Base-by-base conservation (phyloP, 2,329 filamentous ascomycete genomes). In the Fusarium sp. region DNA sequence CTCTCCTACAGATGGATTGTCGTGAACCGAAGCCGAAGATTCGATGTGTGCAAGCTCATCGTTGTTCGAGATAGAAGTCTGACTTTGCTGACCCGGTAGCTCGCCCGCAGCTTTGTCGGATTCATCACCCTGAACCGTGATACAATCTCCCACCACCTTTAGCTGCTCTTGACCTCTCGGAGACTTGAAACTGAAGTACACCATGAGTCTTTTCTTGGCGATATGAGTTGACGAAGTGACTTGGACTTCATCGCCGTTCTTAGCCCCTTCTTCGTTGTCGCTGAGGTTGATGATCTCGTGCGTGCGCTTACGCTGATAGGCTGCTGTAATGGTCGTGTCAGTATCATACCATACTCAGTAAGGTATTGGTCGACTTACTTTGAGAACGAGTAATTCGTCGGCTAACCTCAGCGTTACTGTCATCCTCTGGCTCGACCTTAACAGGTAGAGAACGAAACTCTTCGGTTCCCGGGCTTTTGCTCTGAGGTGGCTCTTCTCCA, bases 121-220 rank as follows among this genome's bases (percentile, higher is more conserved):
- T n/a, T 52, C 39, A 7, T 45, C 39, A 9, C 49, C 49, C n/a
- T 23, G 19, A 4, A 57, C 55, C 6, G 7, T 25, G 20, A 57
- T 57, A 13, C 32, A 57, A 17, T 40, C 39, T n/a, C 19, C 17
- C 1, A 33, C n/a, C 3, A 19, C 15, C 17, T 41, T 25, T 2
- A 37, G 35, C 35, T 37, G 35, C 4, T 37, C 35, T n/a, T n/a
- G 35, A 8, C 15, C 17, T n/a, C 8, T n/a, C 8, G 9, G 17
- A n/a, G 40, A 32, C 15, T 35, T 51, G 4, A 54, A 23, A 3
- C 27, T 59, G 43, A 56, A 40, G 10, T 23, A 11, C 9, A 59
- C 17, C n/a, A 59, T 59, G 7, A 41, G 43, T 19, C 50, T 27
- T n/a, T 57, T 56, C 30, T 48, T 55, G 10, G 43, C 20, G 35